Conservation (phyloP, 106 monocot species). For the Dioscorea zingiberensis region DNA sequence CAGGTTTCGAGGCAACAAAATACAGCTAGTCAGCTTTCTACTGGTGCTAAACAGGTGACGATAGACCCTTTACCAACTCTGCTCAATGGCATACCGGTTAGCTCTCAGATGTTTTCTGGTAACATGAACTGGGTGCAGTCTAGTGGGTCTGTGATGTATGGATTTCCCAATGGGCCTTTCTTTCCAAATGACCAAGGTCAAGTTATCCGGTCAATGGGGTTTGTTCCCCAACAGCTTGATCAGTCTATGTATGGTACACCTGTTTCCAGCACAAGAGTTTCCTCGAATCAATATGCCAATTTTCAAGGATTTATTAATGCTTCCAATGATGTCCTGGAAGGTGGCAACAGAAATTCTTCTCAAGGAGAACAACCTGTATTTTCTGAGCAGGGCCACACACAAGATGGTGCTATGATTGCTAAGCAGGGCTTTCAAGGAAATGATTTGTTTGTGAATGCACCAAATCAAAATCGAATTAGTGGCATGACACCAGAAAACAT, state of each 20-base stretch:
- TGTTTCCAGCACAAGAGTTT: conserved; percentile 29
- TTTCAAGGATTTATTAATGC: conserved; percentile 23
- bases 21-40: conserved; percentile 9
- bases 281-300: conserved; percentile 19
- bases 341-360: conserved; percentile 6
- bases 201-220: conserved; percentile 20
- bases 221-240: conserved; percentile 19
- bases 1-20: conserved; percentile 14
- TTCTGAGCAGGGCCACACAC: conserved; percentile 12
- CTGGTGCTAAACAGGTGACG: conserved; percentile 14
- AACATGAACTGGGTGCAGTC: conserved; percentile 31
- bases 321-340: conserved; percentile 21
- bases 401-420: conserved; percentile 12
- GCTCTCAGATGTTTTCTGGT: conserved; percentile 18
- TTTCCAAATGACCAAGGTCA: conserved; percentile 21
- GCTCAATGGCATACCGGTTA: conserved; percentile 24
- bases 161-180: conserved; percentile 20
- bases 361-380: conserved; percentile 23
- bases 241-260: conserved; percentile 46
- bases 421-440: conserved; percentile 37
- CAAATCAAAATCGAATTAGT: conserved; percentile 21
- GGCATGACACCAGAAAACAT: conserved; percentile 23
- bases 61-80: conserved; percentile 11
- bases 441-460: conserved; percentile 13
- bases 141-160: conserved; percentile 14